Evolutionary conservation across 768 basidiomycete genomes (phyloP).

Genomic region (Hygrophorus pudorinus): DNA sequence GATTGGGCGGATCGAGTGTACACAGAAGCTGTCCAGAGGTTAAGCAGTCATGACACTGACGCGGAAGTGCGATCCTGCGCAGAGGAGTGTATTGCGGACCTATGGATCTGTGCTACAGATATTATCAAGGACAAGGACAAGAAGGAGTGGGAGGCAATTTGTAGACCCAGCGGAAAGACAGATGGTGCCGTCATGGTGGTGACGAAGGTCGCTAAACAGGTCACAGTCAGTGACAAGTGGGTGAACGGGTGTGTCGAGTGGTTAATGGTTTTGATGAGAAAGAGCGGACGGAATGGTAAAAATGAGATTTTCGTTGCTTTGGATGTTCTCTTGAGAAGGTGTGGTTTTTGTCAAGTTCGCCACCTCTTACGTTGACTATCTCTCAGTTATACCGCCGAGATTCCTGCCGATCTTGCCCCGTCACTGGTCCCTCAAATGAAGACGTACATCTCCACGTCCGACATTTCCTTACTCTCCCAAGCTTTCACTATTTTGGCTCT

Average conservation of each 20-base stretch:
- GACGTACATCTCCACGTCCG: slow-evolving; percentile 61
- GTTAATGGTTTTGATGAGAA: slow-evolving; percentile 63
- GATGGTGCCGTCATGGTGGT: slow-evolving; percentile 76
- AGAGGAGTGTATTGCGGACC: slow-evolving; percentile 73
- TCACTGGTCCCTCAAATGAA: slow-evolving; percentile 66
- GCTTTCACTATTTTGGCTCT: slow-evolving; percentile 56
- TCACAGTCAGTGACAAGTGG: slow-evolving; percentile 67
- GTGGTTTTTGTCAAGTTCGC: background rate
- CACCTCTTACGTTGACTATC: background rate
- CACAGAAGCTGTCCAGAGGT: slow-evolving; percentile 55
- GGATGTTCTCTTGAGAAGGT: slow-evolving; percentile 64
- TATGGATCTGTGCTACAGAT: slow-evolving; percentile 84
- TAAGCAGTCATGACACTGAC: slow-evolving; percentile 80
- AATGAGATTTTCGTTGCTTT: slow-evolving; percentile 72
- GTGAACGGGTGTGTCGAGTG: slow-evolving; percentile 72
- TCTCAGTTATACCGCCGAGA: slow-evolving; percentile 27
- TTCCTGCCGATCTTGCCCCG: slow-evolving; percentile 49
- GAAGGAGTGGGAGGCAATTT: slow-evolving; percentile 76
- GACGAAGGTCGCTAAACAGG: slow-evolving; percentile 70
- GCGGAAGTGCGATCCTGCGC: slow-evolving; percentile 80
- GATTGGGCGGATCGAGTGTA: slow-evolving; percentile 73
- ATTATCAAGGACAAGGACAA: slow-evolving; percentile 50
- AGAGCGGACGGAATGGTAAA: slow-evolving; percentile 72
- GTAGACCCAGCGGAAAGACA: slow-evolving; percentile 58
- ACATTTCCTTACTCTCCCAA: slow-evolving; percentile 72